These are phyloP conservation scores for Avena insularis DNA, from an alignment of 176 grass and related monocot genomes.

Conservation along the genomic window DNA sequence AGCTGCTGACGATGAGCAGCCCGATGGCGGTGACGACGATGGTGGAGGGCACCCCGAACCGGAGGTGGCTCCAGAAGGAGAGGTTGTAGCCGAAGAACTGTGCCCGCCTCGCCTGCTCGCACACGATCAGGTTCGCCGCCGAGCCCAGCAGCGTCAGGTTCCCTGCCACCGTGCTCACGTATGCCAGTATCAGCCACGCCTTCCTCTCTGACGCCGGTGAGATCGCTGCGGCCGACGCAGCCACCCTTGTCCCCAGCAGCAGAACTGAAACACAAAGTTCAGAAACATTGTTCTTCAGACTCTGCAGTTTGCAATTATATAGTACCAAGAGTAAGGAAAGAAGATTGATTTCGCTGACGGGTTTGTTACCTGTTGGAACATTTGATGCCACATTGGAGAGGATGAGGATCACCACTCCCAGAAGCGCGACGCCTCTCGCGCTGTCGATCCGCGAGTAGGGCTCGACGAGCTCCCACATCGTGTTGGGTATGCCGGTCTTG, in stretches of 20 bases:
- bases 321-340: not conserved
- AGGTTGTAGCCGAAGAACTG: slow-evolving; percentile 85
- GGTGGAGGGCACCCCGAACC: slow-evolving; percentile 86
- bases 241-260: slow-evolving; percentile 81
- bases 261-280: slow-evolving; percentile 60
- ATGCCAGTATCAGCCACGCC: slow-evolving; percentile 93
- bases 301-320: not conserved
- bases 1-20: slow-evolving; percentile 68
- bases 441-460: slow-evolving; percentile 82
- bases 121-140: slow-evolving; percentile 95
- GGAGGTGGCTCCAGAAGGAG: slow-evolving; percentile 85
- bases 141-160: slow-evolving; percentile 92
- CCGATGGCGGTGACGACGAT: slow-evolving; percentile 80
- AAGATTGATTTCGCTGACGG: not conserved
- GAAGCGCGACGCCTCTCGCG: slow-evolving; percentile 65
- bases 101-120: slow-evolving; percentile 83
- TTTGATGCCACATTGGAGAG: slow-evolving; percentile 97
- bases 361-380: slow-evolving; percentile 82
- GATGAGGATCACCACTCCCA: slow-evolving; percentile 70
- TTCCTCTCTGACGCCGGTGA: slow-evolving; percentile 71
- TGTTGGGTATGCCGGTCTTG: slow-evolving; percentile 89
- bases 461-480: slow-evolving; percentile 86
- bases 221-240: slow-evolving; percentile 69
- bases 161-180: slow-evolving; percentile 89
- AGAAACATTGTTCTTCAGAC: not conserved